These are phyloP conservation scores for Erysimum pusillum DNA, from an alignment of 441 rosid species.

Conservation along the genomic window DNA sequence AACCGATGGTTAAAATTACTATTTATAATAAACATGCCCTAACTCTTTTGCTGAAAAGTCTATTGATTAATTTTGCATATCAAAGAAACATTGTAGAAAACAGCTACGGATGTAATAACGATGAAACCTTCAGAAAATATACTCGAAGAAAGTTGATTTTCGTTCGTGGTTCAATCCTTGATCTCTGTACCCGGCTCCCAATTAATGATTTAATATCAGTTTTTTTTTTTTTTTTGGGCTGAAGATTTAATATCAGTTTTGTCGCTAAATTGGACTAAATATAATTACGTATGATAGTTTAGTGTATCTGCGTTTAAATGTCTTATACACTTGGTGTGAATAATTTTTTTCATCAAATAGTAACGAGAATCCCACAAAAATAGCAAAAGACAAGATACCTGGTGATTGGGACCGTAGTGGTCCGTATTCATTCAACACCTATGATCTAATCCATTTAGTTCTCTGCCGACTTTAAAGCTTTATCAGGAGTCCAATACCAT, in stretches of 20 bases:
- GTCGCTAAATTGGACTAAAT: neutral
- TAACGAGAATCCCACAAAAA: conserved; percentile 4
- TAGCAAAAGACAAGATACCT: conserved; percentile 35
- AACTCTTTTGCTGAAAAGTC: no score
- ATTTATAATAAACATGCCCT: no score
- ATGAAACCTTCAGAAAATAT: no score
- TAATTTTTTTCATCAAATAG: neutral
- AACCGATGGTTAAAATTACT: no score
- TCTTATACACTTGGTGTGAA: neutral
- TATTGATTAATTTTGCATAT: no score
- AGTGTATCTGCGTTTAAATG: neutral
- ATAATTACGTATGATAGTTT: neutral
- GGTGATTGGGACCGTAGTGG: conserved; percentile 42
- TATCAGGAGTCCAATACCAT: neutral
- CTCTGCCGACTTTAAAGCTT: conserved; percentile 17
- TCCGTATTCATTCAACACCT: conserved; percentile 4
- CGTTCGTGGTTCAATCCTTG: neutral
- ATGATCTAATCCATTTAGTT: conserved; percentile 35
- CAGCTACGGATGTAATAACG: no score
- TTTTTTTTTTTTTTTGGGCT: no score
- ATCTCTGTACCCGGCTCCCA: no score
- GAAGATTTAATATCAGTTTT: neutral
- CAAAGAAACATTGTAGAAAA: no score
- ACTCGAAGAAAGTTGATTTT: neutral
- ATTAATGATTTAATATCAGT: no score